Conservation (phyloP, 805 yeast genomes). For the Candida xyloterini region DNA sequence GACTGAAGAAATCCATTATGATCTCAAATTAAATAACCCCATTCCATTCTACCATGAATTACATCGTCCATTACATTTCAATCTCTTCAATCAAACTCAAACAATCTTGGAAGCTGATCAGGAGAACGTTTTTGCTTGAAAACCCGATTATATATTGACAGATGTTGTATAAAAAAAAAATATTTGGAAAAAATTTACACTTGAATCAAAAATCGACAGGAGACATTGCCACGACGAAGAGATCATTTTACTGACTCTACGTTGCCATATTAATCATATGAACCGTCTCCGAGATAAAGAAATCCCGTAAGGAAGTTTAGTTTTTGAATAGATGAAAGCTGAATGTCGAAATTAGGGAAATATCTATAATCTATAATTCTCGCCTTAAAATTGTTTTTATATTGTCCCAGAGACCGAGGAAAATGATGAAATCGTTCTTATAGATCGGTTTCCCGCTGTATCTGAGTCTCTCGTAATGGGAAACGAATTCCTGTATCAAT, state of each 20-base stretch:
- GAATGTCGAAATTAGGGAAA: constrained; percentile 54
- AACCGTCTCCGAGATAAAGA: constrained; percentile 49
- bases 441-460: constrained; percentile 62
- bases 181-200: constrained; percentile 10
- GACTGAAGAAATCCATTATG: constrained; percentile 58
- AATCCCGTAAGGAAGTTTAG: constrained; percentile 61
- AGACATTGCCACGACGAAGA: constrained; percentile 69
- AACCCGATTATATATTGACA: constrained; percentile 6
- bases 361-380: constrained; percentile 12
- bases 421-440: constrained; percentile 55
- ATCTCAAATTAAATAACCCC: constrained; percentile 75
- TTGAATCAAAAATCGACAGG: constrained; percentile 57
- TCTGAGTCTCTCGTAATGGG: constrained; percentile 62
- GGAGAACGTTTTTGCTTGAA: constrained; percentile 57
- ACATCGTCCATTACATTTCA: constrained; percentile 88
- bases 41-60: constrained; percentile 76
- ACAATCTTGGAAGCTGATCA: constrained; percentile 59
- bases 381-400: constrained; percentile 3
- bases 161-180: constrained; percentile 4
- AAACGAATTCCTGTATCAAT: constrained; percentile 36
- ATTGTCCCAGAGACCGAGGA: constrained; percentile 45
- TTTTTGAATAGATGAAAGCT: constrained; percentile 50
- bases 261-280: constrained; percentile 52
- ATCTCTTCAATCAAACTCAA: constrained; percentile 60
- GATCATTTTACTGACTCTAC: constrained; percentile 51